Percentiles rank a stretch among this genome's conserved stretches.
Conservation (phyloP, 208 protist species). For the Jaenimonas drosophilae region DNA sequence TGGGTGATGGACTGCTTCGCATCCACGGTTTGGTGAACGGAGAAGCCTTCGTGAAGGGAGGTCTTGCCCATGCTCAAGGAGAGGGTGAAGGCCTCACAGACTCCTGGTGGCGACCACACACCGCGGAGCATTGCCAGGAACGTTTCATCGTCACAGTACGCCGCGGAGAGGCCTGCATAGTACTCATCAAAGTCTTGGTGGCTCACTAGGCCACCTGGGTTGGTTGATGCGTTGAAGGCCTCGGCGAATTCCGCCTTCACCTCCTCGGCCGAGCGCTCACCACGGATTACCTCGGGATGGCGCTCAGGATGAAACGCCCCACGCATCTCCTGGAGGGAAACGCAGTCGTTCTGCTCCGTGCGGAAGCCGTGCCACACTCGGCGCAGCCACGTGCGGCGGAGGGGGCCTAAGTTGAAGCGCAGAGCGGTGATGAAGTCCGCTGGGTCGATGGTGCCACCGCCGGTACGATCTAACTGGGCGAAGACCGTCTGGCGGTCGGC, state of each 20-base stretch:
- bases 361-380: constrained; percentile 48
- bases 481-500: constrained; percentile 53
- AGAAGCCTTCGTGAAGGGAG: constrained; percentile 11
- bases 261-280: constrained; percentile 18
- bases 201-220: constrained; percentile 64
- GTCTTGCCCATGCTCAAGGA: constrained; percentile 6
- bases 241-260: constrained; percentile 39
- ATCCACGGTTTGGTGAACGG: constrained; percentile 22
- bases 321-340: constrained; percentile 29
- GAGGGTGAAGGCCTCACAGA: constrained; percentile 11
- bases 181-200: constrained; percentile 82
- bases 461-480: constrained; percentile 44
- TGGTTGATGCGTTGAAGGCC: constrained; percentile 72
- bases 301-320: constrained; percentile 22
- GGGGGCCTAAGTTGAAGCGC: constrained; percentile 26
- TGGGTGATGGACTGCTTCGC: constrained; percentile 37
- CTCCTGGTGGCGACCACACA: constrained; percentile 39
- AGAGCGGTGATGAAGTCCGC: constrained; percentile 63
- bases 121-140: constrained; percentile 55
- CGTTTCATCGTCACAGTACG: constrained; percentile 33
- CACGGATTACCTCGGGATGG: constrained; percentile 53
- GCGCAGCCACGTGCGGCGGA: constrained; percentile 46
- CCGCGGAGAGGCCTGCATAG: constrained; percentile 49
- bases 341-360: constrained; percentile 27
- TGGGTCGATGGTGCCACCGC: constrained; percentile 40